Evolutionary conservation across 305 asterid species (phyloP).

Genomic region (Ruellia speciosa): DNA sequence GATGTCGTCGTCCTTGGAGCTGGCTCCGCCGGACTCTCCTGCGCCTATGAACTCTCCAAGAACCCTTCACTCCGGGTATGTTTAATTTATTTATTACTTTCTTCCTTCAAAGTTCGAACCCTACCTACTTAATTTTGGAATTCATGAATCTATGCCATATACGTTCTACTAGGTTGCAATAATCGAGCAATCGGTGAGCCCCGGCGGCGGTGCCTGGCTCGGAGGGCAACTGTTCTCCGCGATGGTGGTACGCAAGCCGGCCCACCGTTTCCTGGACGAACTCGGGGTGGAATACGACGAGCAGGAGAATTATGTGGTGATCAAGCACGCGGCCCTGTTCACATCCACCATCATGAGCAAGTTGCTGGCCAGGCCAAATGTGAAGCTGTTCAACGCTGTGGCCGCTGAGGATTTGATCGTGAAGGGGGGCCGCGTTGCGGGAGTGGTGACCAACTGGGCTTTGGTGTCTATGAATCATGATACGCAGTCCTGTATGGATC

Average conservation of each 20-base stretch:
- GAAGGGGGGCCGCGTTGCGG: constrained; percentile 51
- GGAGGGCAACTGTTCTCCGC: constrained; percentile 72
- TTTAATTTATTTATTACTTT: no score
- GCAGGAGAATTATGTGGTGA: constrained; percentile 57
- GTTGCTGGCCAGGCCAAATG: constrained; percentile 62
- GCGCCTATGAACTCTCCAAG: constrained; percentile 55
- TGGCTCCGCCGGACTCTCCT: no score
- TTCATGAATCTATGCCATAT: no score
- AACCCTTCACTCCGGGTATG: constrained; percentile 24
- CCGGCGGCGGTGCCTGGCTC: constrained; percentile 80
- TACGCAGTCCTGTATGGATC: constrained; percentile 80
- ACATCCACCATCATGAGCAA: constrained; percentile 69
- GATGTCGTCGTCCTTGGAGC: constrained; percentile 56
- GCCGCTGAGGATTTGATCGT: constrained; percentile 74
- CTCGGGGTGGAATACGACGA: constrained; percentile 55
- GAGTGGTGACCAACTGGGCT: constrained; percentile 79
- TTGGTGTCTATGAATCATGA: constrained; percentile 73
- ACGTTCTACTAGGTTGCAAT: constrained; percentile 51
- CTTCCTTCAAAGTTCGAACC: no score
- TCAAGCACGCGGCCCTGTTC: constrained; percentile 64
- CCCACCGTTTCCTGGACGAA: constrained; percentile 55
- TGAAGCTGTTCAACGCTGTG: constrained; percentile 67
- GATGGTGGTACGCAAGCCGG: constrained; percentile 64
- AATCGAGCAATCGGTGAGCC: constrained; percentile 63
- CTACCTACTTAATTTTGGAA: no score